Conservation (phyloP, 305 asterid genomes). For the Fraxinus paxiana region DNA sequence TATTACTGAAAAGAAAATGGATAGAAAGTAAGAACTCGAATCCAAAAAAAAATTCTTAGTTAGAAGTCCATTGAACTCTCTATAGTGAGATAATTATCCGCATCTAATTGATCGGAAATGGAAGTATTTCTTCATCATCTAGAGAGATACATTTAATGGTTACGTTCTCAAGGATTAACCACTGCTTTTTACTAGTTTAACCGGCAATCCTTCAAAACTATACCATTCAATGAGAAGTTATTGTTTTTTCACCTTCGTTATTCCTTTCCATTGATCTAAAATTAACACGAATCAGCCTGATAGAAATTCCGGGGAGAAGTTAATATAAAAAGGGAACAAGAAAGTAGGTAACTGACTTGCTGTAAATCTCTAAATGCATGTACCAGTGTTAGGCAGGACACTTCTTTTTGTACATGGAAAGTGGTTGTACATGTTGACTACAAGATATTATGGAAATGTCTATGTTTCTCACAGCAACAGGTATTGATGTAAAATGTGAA, state of each 20-base stretch:
- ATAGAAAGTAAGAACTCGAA: neutral
- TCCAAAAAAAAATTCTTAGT: neutral
- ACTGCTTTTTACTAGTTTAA: neutral
- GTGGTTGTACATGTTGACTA: neutral
- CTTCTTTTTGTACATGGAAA: neutral
- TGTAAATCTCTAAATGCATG: neutral
- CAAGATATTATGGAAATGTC: neutral
- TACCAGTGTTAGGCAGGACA: neutral
- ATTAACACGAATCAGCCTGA: neutral
- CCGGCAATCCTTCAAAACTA: neutral
- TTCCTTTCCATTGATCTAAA: neutral
- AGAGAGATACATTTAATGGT: neutral
- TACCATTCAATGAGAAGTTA: neutral
- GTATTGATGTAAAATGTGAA: neutral
- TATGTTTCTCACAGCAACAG: neutral
- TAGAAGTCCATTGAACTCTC: neutral
- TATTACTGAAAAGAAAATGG: neutral
- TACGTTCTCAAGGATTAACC: neutral
- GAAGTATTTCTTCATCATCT: neutral
- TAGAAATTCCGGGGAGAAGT: neutral
- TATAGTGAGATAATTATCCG: neutral
- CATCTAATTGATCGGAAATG: neutral
- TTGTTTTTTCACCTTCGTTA: neutral
- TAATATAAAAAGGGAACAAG: neutral
- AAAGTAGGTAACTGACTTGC: neutral